phyloP scores from a whole-genome alignment of 2,329 filamentous ascomycete genomes.

The Fonsecaea pugnacius region DNA sequence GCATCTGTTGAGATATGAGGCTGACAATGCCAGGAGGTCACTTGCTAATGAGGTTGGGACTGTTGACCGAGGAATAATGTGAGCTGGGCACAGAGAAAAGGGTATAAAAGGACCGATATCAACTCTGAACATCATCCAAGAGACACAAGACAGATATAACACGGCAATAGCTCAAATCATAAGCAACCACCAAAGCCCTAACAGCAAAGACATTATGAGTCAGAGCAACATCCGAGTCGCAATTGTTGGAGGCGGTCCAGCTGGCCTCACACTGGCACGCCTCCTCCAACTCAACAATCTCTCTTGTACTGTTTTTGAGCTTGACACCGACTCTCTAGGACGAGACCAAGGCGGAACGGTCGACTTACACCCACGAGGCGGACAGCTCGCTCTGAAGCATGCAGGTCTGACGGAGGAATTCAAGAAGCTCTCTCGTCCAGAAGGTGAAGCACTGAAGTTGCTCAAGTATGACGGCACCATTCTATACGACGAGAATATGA shows the following conservation, averaged over 20 bases:
- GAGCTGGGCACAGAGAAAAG: background rate
- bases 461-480: constrained; percentile 49
- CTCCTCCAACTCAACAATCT: constrained; percentile 56
- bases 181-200: background rate
- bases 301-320: constrained; percentile 57
- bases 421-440: constrained; percentile 55
- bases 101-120: background rate
- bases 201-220: constrained; percentile 29
- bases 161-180: background rate
- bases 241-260: constrained; percentile 56
- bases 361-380: constrained; percentile 59
- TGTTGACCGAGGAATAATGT: background rate
- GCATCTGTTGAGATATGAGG: background rate
- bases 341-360: constrained; percentile 58
- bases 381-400: constrained; percentile 57
- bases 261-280: constrained; percentile 57
- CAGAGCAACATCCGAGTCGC: constrained; percentile 43
- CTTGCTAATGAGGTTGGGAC: background rate
- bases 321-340: constrained; percentile 47
- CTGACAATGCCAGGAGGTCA: background rate
- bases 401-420: constrained; percentile 58
- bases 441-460: constrained; percentile 57
- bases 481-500: constrained; percentile 40
- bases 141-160: background rate
- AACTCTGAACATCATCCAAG: background rate